These are phyloP conservation scores for Juncus inflexus DNA, from an alignment of 176 grass and related monocot species.

Conservation along the genomic window DNA sequence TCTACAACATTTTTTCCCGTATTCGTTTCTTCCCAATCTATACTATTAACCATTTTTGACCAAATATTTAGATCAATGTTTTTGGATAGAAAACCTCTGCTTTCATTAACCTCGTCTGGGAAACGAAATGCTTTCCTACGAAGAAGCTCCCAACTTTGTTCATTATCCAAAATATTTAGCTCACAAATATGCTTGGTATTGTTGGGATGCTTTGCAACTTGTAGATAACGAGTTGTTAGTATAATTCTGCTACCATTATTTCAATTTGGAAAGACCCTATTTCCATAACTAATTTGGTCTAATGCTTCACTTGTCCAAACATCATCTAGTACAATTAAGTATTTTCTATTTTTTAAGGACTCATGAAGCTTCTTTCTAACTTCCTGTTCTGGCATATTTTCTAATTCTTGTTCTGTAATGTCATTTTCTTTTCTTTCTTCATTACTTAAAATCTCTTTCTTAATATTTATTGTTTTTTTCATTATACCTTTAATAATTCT, in stretches of 20 bases:
- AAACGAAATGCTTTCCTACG: neutral
- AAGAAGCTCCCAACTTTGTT: neutral
- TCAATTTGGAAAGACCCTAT: neutral
- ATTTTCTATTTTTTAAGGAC: neutral
- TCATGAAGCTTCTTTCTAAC: neutral
- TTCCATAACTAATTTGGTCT: neutral
- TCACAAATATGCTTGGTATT: neutral
- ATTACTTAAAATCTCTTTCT: too few species aligned
- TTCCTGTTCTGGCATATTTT: neutral
- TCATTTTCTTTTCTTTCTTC: too few species aligned
- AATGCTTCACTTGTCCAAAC: neutral
- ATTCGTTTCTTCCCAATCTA: neutral
- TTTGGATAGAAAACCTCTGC: neutral
- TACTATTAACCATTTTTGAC: neutral
- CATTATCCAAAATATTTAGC: neutral
- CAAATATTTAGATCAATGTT: neutral
- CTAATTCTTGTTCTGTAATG: neutral
- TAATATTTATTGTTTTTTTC: neutral
- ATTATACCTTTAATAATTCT: too few species aligned
- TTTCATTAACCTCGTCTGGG: neutral
- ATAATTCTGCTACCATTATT: neutral
- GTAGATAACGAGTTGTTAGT: neutral
- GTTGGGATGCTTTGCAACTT: neutral
- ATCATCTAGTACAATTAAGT: constrained; percentile 4
- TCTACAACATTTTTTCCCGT: neutral